A percentile compares a stretch with the other conserved stretches of the same genome.
Evolutionary conservation across 306 rosid genomes (phyloP).

Genomic region (Quercus alba): DNA sequence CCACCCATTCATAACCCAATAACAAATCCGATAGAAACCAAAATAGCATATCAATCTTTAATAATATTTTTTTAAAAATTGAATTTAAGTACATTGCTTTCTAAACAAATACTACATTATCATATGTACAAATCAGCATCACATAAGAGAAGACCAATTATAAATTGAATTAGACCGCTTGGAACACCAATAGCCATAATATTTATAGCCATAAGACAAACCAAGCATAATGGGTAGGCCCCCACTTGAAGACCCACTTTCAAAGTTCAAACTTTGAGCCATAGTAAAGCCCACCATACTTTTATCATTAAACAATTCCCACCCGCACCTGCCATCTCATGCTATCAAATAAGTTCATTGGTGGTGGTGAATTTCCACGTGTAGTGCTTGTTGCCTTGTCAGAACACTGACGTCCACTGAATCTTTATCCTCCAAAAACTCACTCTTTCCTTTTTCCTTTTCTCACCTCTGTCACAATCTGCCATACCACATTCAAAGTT

Average conservation of each 20-base stretch:
- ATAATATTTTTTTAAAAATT: conserved; percentile 2
- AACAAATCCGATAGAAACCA: conserved; percentile 2
- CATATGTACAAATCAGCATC: conserved; percentile 29
- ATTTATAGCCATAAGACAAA: neutral
- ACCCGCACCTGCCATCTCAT: neutral
- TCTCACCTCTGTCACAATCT: conserved; percentile 9
- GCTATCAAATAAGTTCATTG: conserved; percentile 1
- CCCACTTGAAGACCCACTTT: conserved; percentile 13
- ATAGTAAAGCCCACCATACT: conserved; percentile 16
- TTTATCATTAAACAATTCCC: conserved; percentile 11
- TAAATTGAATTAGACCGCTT: conserved; percentile 23
- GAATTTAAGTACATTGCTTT: conserved; percentile 22
- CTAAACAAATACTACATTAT: conserved; percentile 6
- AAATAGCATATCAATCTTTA: conserved; percentile 18
- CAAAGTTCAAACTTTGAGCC: too few relatives aligned
- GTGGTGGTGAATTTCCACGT: neutral
- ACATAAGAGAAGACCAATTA: neutral
- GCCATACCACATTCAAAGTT: conserved; percentile 1
- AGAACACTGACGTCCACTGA: conserved; percentile 11
- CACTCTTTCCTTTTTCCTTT: neutral
- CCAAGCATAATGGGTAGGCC: conserved; percentile 23
- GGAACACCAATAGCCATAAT: conserved; percentile 1
- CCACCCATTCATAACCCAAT: neutral
- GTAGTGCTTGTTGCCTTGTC: neutral
- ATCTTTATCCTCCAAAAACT: neutral